Base-by-base conservation (phyloP, 1,284 basidiomycete species). In the Cronartium quercuum region DNA sequence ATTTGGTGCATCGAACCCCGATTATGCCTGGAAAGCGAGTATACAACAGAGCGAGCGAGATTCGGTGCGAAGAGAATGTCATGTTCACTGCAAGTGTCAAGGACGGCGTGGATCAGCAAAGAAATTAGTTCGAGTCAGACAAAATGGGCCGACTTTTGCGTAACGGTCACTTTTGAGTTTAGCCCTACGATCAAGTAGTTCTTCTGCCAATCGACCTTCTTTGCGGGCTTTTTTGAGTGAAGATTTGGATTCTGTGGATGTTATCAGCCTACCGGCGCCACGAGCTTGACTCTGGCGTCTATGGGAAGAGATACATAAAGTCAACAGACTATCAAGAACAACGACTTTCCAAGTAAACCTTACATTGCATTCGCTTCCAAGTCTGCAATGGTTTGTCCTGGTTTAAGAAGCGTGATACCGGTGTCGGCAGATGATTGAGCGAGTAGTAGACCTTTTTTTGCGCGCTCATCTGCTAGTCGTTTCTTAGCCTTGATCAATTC, bases 121-220 rank as follows among this genome's bases (percentile, higher is more conserved):
- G n/a, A n/a, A n/a, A n/a, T n/a, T n/a, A n/a, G n/a, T n/a, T n/a
- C n/a, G n/a, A n/a, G n/a, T n/a, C n/a, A n/a, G n/a, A n/a, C n/a
- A n/a, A 51, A 51, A 21, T 3, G 15, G 3, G 34, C 61, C 21
- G 35, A 74, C 70, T 42, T 74, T 74, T 15, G 70, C 70, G 37
- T 74, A 74, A n/a, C 70, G 70, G 57, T 74, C 70, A 37, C 92
- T 95, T 84, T 97, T 97, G 76, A 96, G 85, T 81, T 95, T 95
- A 6, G 91, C 85, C 74, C 94, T 86, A 37, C 93, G 87, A 80
- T 97, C 92, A 62, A 97, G 85, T 83, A 97, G 83, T 3, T 91
- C 91, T 82, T 97, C 94, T 0, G 91, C 89, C 18, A 96, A 81
- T 42, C 90, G 86, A 2, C 94, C 94, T 77, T 96, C 92, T 82